These are phyloP conservation scores for Eragrostis nindensis DNA, from an alignment of 176 grass and related monocot species.

Conservation along the genomic window DNA sequence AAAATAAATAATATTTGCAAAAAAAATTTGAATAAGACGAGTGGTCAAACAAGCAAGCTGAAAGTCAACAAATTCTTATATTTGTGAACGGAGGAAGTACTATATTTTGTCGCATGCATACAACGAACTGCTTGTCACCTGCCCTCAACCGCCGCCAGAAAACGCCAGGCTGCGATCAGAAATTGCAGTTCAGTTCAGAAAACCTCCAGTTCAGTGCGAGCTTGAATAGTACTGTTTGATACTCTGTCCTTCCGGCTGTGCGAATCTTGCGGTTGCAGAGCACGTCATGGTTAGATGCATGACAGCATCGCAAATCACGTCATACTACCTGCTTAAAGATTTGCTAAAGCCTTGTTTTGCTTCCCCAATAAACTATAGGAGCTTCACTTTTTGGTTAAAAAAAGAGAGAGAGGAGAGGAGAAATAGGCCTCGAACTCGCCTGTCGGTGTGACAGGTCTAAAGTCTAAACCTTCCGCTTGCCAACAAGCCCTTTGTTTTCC, in stretches of 20 bases:
- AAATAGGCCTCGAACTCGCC: neutral
- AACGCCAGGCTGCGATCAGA: neutral
- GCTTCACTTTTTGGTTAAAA: too few relatives aligned
- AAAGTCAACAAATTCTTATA: too few relatives aligned
- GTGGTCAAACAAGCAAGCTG: too few relatives aligned
- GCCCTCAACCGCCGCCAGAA: neutral
- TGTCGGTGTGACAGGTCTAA: too few relatives aligned
- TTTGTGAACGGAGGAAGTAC: too few relatives aligned
- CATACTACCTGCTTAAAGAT: neutral
- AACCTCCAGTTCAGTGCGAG: neutral
- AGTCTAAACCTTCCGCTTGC: too few relatives aligned
- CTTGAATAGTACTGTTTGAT: neutral
- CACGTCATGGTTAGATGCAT: neutral
- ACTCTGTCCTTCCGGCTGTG: neutral
- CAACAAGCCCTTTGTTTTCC: too few relatives aligned
- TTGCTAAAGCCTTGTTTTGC: neutral
- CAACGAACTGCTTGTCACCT: neutral
- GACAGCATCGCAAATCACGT: constrained; percentile 9
- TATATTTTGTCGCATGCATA: neutral
- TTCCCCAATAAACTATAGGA: too few relatives aligned
- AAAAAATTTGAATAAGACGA: too few relatives aligned
- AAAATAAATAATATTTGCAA: too few relatives aligned
- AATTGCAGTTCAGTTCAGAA: too few relatives aligned
- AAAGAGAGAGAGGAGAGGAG: too few relatives aligned
- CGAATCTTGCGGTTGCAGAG: constrained; percentile 5